Conservation (phyloP, 2,329 filamentous ascomycete genomes). For the Colletotrichum sp. region DNA sequence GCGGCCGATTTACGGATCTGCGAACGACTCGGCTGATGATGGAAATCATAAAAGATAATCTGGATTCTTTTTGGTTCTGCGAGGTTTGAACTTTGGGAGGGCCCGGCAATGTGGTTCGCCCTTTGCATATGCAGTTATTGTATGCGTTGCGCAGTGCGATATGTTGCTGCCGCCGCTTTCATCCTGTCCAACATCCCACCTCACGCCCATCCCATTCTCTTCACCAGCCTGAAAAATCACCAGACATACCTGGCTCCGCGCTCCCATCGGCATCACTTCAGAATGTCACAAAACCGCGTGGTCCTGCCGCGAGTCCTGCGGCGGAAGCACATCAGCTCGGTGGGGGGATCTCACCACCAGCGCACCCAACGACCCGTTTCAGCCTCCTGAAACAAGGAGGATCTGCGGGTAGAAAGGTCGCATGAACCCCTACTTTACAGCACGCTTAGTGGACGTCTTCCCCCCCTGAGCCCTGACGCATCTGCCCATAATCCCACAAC, state of each 20-base stretch:
- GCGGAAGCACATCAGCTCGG: not conserved
- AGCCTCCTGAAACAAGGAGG: conserved; percentile 20
- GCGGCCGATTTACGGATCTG: conserved; percentile 13
- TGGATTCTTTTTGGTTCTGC: not conserved
- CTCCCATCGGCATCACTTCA: not conserved
- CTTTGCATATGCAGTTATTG: not conserved
- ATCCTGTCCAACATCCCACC: not conserved
- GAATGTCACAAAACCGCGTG: not conserved
- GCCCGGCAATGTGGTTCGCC: not conserved
- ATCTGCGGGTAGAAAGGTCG: not conserved
- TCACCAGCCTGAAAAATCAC: not conserved
- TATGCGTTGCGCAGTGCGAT: accelerated
- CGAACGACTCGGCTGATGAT: not conserved
- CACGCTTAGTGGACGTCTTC: not conserved
- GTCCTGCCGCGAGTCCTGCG: not conserved
- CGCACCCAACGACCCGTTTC: not conserved
- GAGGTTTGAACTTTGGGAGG: not conserved
- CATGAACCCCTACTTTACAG: not conserved
- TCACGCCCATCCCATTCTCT: not conserved
- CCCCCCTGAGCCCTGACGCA: not conserved
- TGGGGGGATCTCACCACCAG: not conserved
- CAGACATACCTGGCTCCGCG: not conserved
- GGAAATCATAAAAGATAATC: not conserved
- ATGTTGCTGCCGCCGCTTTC: not conserved
- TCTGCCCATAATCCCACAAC: not conserved